Evolutionary conservation across 2,329 filamentous ascomycete species (phyloP), one percentile per base, ranked within the genome.

Genomic region (Diaporthe vexans): DNA sequence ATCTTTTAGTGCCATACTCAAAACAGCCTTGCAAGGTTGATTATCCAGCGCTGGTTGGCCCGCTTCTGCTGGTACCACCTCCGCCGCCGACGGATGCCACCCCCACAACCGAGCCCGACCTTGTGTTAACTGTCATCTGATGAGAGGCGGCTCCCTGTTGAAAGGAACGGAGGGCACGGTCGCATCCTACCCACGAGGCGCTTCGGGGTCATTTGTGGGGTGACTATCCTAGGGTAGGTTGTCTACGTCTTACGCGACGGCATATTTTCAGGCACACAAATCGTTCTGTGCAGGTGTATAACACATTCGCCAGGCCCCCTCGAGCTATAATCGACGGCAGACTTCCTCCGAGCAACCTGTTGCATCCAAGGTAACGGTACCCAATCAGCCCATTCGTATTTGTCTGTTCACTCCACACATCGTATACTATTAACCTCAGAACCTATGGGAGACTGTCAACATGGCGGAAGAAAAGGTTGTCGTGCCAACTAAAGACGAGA

Each of bases 391-490:
- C 59, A 35, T 29, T 68, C 21, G 19, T n/a, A 7, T 13, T 11
- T 35, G 6, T 35, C 11, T 21, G 24, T 21, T 17, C 8, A 21
- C n/a, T 48, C 35, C 26, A 48, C 37, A 57, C 8, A 21, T 19
- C 9, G 19, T 11, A 21, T 26, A n/a, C 48, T 10, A 26, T 4
- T 19, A 40, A 40, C 37, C 11, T 13, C 8, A 13, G 37, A 48
- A 1, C 9, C 0, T 21, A 17, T 40, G 43, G 24, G 24, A 29
- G 7, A 40, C 24, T 21, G 46, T 26, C 57, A 29, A 10, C n/a
- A 74, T 74, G 73, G 52, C 52, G 21, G 59, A 59, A 51, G 52
- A 72, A 15, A 67, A 67, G 33, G 73, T 74, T n/a, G 43, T 72
- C 21, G 69, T 74, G 21, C 73, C 73, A 15, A 68, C 59, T 13